Evolutionary conservation across 495 filamentous ascomycete genomes (phyloP), one percentile per base, ranked within the genome.

Genomic region (Daldinia loculata): DNA sequence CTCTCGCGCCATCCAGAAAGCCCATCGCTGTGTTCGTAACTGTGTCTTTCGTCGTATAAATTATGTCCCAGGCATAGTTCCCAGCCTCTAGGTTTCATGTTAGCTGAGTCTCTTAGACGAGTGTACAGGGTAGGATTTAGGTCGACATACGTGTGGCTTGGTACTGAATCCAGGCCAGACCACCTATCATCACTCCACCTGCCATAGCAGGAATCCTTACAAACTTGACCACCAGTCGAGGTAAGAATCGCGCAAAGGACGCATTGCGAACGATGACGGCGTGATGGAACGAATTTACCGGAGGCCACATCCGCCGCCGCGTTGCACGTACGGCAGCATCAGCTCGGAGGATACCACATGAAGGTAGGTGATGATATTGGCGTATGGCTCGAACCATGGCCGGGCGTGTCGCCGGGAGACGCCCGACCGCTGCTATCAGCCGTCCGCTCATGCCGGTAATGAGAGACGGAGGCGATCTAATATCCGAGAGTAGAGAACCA

Each of bases 111-210:
- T 55, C 59, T 2, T 17, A 30, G 9, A 34, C 17, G 36, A 45
- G 12, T 61, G 14, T 43, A 84, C 2, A 24, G 41, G 34, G 11
- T 27, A 19, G 22, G 26, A 48, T 17, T 36, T 32, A 43, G 19
- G 30, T 8, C 5, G 26, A 75, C 93, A 76, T 86, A 96, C 93
- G 92, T 56, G 90, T 90, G 67, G 95, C 95, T 81, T 98, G 96
- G 78, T 98, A 98, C 78, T 99, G 95, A 34, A 99, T 74, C 85
- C 97, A 99, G 45, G 92, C 92, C 32, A 95, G 76, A 4, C 92
- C 92, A 6, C 92, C 93, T 76, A 99, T 86, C 80, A 91, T 92
- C 48, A 92, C 89, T 45, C 92, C 93, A 36, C 94, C 95, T 77
- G 97, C 93, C 80, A 97, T 89, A 63, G 96, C 95, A 27, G 95